Evolutionary conservation across 2,329 filamentous ascomycete genomes (phyloP), one percentile per base, ranked within the genome.

Genomic region (Erysiphe pulchra): DNA sequence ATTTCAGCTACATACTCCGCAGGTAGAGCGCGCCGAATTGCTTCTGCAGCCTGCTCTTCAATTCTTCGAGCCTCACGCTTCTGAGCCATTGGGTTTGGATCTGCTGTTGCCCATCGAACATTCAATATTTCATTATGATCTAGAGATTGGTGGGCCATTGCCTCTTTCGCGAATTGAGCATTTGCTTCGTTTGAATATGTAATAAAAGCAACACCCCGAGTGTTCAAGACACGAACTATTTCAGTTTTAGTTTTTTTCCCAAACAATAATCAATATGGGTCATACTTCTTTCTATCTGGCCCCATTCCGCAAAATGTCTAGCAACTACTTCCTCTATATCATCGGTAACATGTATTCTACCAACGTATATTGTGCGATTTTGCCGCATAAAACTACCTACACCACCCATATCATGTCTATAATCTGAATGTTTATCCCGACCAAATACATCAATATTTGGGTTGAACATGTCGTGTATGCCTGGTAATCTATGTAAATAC

Each of bases 321-420:
- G 87, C 78, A 6, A 95, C 87, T 33, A 95, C 74, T 62, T 98
- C 90, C 59, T 98, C 87, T 50, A 95, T 94, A 57, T 95, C 87
- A 60, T 95, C 90, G 12, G 79, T 87, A 33, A 93, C 87, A 60
- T 94, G 84, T 60, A 98, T 94, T 42, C 86, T 70, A 5, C 90
- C 90, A 0, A 94, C 74, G 55, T 98, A 98, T 6, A 98, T 67
- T 1, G 90, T 98, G 31, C 90, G 71, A 59, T 98, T 98, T 57
- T 92, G 82, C 18, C 90, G 71, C 74, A 86, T 79, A 57, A 98
- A 98, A 50, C 75, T 84, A 24, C 90, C 90, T 2, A 94, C 85
- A 52, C 92, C 92, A 45, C 87, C 86, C 90, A 98, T 95, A 60
- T 95, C 87, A 59, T 95, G 87, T 55, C 86, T 69, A 62, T 94